Evolutionary conservation across 1,284 basidiomycete species (phyloP).

Genomic region (Trametes polyzona): DNA sequence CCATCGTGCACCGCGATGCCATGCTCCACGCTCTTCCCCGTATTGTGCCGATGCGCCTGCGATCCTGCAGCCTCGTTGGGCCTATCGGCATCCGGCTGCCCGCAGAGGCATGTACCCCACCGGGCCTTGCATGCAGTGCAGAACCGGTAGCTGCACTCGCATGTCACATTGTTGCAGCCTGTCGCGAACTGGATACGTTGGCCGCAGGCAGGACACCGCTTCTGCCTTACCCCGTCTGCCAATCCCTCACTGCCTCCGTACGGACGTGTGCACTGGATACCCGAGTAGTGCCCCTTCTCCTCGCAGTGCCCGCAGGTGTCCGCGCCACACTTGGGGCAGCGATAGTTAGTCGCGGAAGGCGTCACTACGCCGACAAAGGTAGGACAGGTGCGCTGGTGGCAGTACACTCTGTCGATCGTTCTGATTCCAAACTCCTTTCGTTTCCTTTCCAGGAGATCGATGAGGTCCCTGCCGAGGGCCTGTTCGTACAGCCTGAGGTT

Average conservation of each 20-base stretch:
- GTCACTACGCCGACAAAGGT: slow-evolving; percentile 54
- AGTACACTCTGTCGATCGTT: slow-evolving; percentile 48
- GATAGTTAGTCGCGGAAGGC: slow-evolving; percentile 9
- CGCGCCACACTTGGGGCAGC: slow-evolving; percentile 43
- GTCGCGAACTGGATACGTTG: slow-evolving; percentile 39
- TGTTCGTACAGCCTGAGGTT: slow-evolving; percentile 31
- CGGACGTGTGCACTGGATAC: slow-evolving; percentile 22
- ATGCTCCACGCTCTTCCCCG: slow-evolving; percentile 20
- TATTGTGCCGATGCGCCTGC: slow-evolving; percentile 33
- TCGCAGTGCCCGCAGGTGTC: slow-evolving; percentile 50
- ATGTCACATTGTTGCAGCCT: slow-evolving; percentile 47
- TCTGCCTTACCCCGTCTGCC: slow-evolving; percentile 45
- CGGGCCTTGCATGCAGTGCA: slow-evolving; percentile 53
- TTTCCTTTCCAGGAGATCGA: slow-evolving; percentile 35
- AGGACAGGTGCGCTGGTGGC: slow-evolving; percentile 48
- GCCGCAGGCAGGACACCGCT: slow-evolving; percentile 47
- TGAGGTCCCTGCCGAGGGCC: slow-evolving; percentile 33
- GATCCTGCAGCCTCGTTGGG: slow-evolving; percentile 37
- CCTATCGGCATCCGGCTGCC: slow-evolving; percentile 56
- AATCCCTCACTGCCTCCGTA: slow-evolving; percentile 43
- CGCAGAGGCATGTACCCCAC: slow-evolving; percentile 58
- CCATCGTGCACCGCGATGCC: background rate
- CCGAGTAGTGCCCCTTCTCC: slow-evolving; percentile 38
- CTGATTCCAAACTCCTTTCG: slow-evolving; percentile 40
- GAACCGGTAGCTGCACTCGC: slow-evolving; percentile 41